A percentile compares a stretch with the other conserved stretches of the same genome.
phyloP scores from a whole-genome alignment of 163 green algal species.

The Prototheca wickerhamii region DNA sequence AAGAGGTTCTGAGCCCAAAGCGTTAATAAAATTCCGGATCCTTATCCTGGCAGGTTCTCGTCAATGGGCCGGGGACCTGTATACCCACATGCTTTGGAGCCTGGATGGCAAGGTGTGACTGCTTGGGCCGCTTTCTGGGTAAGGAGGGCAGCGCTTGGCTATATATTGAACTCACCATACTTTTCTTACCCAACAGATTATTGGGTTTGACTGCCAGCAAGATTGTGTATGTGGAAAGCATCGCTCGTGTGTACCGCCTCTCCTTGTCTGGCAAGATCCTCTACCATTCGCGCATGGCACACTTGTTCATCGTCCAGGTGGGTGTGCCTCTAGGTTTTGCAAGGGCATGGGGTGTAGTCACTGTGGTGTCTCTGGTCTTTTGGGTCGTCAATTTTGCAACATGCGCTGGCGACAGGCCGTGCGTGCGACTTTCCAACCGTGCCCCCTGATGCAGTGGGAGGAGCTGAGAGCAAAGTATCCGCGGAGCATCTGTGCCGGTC shows the following conservation, averaged over 20 bases:
- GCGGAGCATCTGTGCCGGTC: conserved; percentile 44
- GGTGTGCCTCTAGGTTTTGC: neutral
- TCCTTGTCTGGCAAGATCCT: conserved; percentile 81
- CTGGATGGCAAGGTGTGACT: neutral
- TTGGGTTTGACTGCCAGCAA: conserved; percentile 24
- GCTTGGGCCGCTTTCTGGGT: neutral
- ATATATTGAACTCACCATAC: too few relatives aligned
- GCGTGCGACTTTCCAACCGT: neutral
- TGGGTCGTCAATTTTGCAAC: neutral
- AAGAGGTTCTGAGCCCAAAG: too few relatives aligned
- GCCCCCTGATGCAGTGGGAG: conserved; percentile 76
- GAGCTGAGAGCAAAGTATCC: conserved; percentile 51
- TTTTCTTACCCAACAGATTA: conserved; percentile 18
- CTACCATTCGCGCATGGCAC: conserved; percentile 59
- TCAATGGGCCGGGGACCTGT: conserved; percentile 88
- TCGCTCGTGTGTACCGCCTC: conserved; percentile 65
- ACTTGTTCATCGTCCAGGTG: conserved; percentile 64
- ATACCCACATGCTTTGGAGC: conserved; percentile 63
- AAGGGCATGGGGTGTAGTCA: neutral
- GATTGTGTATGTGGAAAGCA: conserved; percentile 88
- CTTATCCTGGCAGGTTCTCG: conserved; percentile 47
- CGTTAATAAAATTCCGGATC: too few relatives aligned
- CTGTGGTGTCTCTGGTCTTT: neutral
- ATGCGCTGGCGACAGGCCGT: too few relatives aligned
- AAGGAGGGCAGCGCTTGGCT: neutral